Evolutionary conservation across 2,329 filamentous ascomycete genomes (phyloP), one percentile per base, ranked within the genome.

Genomic region (Akanthomyces uredinophilus): DNA sequence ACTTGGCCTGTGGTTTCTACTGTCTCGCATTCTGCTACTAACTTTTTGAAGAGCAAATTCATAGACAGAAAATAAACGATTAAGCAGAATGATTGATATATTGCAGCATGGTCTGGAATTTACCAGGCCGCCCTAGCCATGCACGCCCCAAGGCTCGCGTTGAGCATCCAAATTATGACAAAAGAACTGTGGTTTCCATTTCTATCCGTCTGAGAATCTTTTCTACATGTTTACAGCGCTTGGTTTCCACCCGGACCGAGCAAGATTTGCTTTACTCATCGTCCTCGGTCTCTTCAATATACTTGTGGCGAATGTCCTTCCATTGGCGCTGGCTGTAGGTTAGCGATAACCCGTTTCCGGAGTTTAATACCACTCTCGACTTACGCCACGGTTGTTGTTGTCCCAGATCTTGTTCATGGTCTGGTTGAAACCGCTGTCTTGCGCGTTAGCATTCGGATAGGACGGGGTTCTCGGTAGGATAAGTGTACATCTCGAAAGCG

Each of bases 241-340:
- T 41, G 0, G 27, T 27, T 46, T 44, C 44, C 62, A 47, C 46
- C 50, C 59, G 49, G 52, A 62, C 57, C 60, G 67, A 65, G 68
- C 67, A 65, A 65, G n/a, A 16, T 52, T 52, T 20, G 63, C 69
- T 72, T 69, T 79, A 76, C 72, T 88, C 87, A 66, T 88, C 85
- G 67, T 87, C 87, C 67, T 90, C 87, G 62, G 81, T 85, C 64
- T 83, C 82, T 79, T 90, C 79, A 72, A 96, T 77, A 78, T 96
- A 99, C 79, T 85, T 88, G 77, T 88, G 81, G 81, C 96, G 94
- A 82, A 99, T 97, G 77, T 99, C 95, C 86, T 97, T 97, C 95
- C 95, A 98, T 96, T 97, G 94, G 73, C 94, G 92, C 94, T 98
- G 67, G 35, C 55, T 58, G 46, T 47, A 32, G 11, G 66, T 75